A percentile compares a stretch with the other conserved stretches of the same genome.
Conservation (phyloP, 345 rosid species). For the Aquilaria malaccensis region DNA sequence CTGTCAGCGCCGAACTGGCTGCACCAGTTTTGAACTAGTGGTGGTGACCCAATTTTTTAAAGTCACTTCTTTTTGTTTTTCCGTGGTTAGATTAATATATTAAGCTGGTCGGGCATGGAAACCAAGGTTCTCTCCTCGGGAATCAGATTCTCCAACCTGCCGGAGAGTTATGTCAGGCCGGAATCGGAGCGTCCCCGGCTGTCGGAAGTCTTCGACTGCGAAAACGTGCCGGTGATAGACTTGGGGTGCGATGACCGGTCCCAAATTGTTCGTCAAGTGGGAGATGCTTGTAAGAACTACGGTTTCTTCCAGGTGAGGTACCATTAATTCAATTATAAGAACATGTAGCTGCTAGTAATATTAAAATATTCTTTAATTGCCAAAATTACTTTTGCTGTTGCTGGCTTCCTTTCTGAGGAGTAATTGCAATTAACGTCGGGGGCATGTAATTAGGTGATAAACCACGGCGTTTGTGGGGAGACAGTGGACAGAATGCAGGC, state of each 20-base stretch:
- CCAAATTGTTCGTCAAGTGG: conserved; percentile 31
- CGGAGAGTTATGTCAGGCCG: conserved; percentile 63
- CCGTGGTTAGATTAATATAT: too few species aligned
- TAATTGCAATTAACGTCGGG: not conserved
- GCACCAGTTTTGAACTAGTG: too few species aligned
- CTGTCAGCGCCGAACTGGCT: too few species aligned
- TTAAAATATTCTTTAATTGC: too few species aligned
- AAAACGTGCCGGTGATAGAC: conserved; percentile 63
- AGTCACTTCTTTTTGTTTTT: too few species aligned
- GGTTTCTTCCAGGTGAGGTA: conserved; percentile 82
- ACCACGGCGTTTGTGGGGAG: conserved; percentile 49
- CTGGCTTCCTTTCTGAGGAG: not conserved
- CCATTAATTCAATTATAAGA: not conserved
- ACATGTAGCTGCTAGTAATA: not conserved
- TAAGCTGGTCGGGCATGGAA: conserved; percentile 28
- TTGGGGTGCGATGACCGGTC: conserved; percentile 38
- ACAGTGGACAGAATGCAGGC: conserved; percentile 31
- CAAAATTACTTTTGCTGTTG: not conserved
- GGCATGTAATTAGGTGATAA: conserved; percentile 37
- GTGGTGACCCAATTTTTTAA: too few species aligned
- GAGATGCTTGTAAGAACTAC: conserved; percentile 42
- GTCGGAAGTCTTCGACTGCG: conserved; percentile 41
- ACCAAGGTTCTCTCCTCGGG: conserved; percentile 61
- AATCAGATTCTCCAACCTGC: conserved; percentile 32
- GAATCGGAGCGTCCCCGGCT: conserved; percentile 63